Evolutionary conservation across 257 asterid genomes (phyloP).

Genomic region (Solanum medicagineum): DNA sequence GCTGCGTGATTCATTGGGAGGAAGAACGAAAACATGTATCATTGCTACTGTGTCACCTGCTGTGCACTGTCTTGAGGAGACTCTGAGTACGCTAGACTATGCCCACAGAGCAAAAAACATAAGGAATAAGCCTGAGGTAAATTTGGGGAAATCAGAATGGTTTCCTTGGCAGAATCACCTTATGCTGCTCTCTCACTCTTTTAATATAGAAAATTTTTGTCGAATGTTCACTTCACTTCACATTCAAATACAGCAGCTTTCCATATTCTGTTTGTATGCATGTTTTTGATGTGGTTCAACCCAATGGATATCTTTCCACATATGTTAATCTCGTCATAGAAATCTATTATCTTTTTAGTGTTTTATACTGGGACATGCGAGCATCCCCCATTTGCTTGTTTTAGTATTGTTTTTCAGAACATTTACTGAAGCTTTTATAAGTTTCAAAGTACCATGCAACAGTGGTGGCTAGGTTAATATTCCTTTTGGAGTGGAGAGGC

Average conservation of each 20-base stretch:
- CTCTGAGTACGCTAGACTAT: slow-evolving; percentile 81
- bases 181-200: neutral
- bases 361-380: neutral
- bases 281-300: neutral
- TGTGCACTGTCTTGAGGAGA: slow-evolving; percentile 91
- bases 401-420: neutral
- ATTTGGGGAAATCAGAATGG: neutral
- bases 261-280: neutral
- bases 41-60: slow-evolving; percentile 95
- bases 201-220: neutral
- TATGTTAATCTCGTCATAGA: neutral
- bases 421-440: neutral
- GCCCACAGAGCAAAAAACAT: slow-evolving; percentile 88
- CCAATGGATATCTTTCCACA: neutral
- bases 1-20: slow-evolving; percentile 85
- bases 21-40: slow-evolving; percentile 83
- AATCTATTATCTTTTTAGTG: neutral
- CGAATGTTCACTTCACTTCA: neutral
- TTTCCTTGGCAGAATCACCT: neutral
- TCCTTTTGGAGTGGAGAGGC: neutral
- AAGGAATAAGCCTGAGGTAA: slow-evolving; percentile 86
- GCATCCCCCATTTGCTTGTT: neutral
- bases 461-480: neutral
- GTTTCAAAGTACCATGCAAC: neutral
- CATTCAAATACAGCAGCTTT: neutral